These are phyloP conservation scores for Vigna reflexopilosa DNA, from an alignment of 306 rosid species.

Conservation along the genomic window DNA sequence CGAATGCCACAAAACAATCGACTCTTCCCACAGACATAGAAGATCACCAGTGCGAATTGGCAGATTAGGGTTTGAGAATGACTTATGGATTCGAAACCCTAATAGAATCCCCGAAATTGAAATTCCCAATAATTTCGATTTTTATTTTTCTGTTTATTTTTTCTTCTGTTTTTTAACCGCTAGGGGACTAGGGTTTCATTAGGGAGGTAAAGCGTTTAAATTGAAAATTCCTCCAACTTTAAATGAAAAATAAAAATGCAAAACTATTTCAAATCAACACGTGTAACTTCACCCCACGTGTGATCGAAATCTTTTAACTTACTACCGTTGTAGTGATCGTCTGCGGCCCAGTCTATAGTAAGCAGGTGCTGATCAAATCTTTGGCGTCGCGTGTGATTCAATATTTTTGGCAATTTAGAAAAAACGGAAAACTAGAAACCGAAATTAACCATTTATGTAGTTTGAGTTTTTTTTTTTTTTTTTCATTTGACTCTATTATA, in stretches of 20 bases:
- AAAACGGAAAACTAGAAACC: slow-evolving; percentile 22
- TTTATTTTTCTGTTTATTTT: not conserved
- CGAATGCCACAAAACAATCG: slow-evolving; percentile 39
- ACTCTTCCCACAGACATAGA: slow-evolving; percentile 44
- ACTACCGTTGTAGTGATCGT: not conserved
- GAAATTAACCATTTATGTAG: not conserved
- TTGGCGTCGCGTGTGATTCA: not conserved
- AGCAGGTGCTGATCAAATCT: not conserved
- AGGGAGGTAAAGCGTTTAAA: slow-evolving; percentile 4
- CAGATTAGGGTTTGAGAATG: slow-evolving; percentile 60
- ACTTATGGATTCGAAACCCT: slow-evolving; percentile 63
- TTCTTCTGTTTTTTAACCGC: slow-evolving; percentile 54
- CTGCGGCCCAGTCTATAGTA: not conserved
- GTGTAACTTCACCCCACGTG: slow-evolving; percentile 24
- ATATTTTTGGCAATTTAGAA: not conserved
- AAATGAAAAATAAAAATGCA: slow-evolving; percentile 20
- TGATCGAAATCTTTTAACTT: slow-evolving; percentile 16
- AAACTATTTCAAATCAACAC: slow-evolving; percentile 28
- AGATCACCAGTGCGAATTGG: slow-evolving; percentile 56
- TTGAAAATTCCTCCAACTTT: not conserved
- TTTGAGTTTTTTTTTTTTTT: not conserved
- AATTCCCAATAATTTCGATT: slow-evolving; percentile 46
- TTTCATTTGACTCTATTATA: no score
- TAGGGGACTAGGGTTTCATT: slow-evolving; percentile 76
- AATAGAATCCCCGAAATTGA: slow-evolving; percentile 50